phyloP scores from a whole-genome alignment of 148 eudicot species.

The Rhododendron simsii region DNA sequence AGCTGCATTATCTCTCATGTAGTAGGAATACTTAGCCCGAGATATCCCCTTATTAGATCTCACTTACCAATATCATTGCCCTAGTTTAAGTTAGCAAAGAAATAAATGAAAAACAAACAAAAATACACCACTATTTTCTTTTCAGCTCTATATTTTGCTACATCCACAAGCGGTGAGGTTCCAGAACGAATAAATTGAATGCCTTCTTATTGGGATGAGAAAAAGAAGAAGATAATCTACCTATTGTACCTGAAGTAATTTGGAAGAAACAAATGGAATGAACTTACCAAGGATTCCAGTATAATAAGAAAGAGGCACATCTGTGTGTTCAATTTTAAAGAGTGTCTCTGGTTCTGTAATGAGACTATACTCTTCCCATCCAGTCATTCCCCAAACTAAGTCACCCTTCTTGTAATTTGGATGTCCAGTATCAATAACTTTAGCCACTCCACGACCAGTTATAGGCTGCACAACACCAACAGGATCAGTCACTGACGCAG shows the following conservation, averaged over 20 bases:
- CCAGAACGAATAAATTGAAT: slow-evolving; percentile 37
- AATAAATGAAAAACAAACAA: not conserved
- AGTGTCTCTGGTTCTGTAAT: slow-evolving; percentile 15
- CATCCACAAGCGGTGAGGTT: too few relatives aligned
- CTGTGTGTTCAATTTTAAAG: too few relatives aligned
- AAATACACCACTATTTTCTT: not conserved
- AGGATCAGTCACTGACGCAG: not conserved
- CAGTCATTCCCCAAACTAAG: slow-evolving; percentile 50
- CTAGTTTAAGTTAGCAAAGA: not conserved
- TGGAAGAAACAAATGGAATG: too few relatives aligned
- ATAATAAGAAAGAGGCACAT: too few relatives aligned
- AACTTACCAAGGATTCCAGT: too few relatives aligned
- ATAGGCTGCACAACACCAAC: slow-evolving; percentile 34
- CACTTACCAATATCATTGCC: not conserved
- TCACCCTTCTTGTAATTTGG: slow-evolving; percentile 46
- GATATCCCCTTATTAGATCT: not conserved
- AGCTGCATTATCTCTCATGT: too few relatives aligned
- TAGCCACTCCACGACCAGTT: slow-evolving; percentile 51
- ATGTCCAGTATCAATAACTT: slow-evolving; percentile 46
- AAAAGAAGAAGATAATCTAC: slow-evolving; percentile 53
- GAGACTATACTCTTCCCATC: slow-evolving; percentile 63
- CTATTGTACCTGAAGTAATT: too few relatives aligned
- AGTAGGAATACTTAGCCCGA: too few relatives aligned
- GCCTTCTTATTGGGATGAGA: slow-evolving; percentile 61
- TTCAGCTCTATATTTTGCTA: too few relatives aligned